Evolutionary conservation across 208 protist genomes (phyloP).

Genomic region (Naegleria gruberi): DNA sequence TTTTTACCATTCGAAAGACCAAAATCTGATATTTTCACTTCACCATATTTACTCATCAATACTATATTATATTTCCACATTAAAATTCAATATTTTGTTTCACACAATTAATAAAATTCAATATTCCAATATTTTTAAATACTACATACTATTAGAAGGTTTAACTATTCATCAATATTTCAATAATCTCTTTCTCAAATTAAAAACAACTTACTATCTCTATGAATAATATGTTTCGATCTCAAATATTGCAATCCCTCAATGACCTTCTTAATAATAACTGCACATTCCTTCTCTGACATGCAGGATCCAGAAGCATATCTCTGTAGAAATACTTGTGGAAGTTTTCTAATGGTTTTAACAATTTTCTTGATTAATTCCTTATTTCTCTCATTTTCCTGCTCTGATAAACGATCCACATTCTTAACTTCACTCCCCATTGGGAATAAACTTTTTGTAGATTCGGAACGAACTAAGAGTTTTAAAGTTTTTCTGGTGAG

Average conservation of each 20-base stretch:
- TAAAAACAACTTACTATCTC: not conserved
- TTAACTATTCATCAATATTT: not conserved
- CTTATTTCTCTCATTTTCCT: not conserved
- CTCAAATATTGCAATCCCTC: not conserved
- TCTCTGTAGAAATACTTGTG: not conserved
- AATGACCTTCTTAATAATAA: not conserved
- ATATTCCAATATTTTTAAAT: too few species aligned
- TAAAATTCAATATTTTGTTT: too few species aligned
- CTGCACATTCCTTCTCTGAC: not conserved
- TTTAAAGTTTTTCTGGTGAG: not conserved
- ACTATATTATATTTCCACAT: not conserved
- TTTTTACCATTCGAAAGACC: not conserved
- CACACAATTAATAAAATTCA: too few species aligned
- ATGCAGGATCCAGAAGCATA: not conserved
- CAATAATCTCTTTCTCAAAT: not conserved
- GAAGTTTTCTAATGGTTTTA: not conserved
- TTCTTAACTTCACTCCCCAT: not conserved
- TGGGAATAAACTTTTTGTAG: not conserved
- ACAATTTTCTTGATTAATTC: not conserved
- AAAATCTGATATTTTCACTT: not conserved
- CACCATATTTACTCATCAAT: not conserved
- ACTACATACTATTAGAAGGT: not conserved
- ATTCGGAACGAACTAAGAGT: not conserved
- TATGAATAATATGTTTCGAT: not conserved
- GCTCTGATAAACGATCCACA: not conserved